Evolutionary conservation across 192 early-diverging fungal genomes (phyloP).

Genomic region (Globomyces pollinis-pini): DNA sequence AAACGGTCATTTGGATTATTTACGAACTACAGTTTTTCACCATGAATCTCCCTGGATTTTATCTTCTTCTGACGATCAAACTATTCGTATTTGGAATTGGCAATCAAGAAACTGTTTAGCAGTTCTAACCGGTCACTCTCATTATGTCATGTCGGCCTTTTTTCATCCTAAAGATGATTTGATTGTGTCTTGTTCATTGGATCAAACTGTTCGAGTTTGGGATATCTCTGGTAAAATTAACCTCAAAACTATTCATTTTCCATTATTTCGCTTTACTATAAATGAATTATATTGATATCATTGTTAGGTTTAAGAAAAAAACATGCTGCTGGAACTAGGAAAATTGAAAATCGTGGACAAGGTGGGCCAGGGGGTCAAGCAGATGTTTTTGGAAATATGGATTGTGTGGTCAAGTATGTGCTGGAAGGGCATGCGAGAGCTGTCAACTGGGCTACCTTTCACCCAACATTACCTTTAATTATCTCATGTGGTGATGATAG

Average conservation of each 20-base stretch:
- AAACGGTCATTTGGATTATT: slow-evolving; percentile 96
- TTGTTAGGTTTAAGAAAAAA: slow-evolving; percentile 68
- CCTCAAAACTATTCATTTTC: not conserved
- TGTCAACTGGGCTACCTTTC: slow-evolving; percentile 98
- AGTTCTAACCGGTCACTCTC: slow-evolving; percentile 94
- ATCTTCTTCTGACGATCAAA: slow-evolving; percentile 94
- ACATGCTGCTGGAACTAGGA: slow-evolving; percentile 57
- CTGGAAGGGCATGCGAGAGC: slow-evolving; percentile 95
- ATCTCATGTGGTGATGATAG: slow-evolving; percentile 96
- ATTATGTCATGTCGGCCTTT: slow-evolving; percentile 97
- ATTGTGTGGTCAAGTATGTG: slow-evolving; percentile 96
- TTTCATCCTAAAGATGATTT: slow-evolving; percentile 98
- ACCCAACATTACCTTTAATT: slow-evolving; percentile 92
- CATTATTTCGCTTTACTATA: not conserved
- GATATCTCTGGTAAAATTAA: slow-evolving; percentile 74
- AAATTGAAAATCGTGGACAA: slow-evolving; percentile 20
- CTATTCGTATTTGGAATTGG: slow-evolving; percentile 99
- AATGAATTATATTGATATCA: too few species aligned
- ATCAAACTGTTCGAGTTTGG: slow-evolving; percentile 99
- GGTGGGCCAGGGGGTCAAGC: slow-evolving; percentile 55
- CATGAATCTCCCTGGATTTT: slow-evolving; percentile 98
- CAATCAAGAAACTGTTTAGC: slow-evolving; percentile 96
- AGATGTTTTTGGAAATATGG: slow-evolving; percentile 94
- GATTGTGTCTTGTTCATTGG: slow-evolving; percentile 90
- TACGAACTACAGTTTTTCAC: slow-evolving; percentile 95